A percentile compares a stretch with the other conserved stretches of the same genome.
These are phyloP conservation scores for Nakataea oryzae DNA, from an alignment of 2,329 filamentous ascomycete genomes.

Conservation along the genomic window DNA sequence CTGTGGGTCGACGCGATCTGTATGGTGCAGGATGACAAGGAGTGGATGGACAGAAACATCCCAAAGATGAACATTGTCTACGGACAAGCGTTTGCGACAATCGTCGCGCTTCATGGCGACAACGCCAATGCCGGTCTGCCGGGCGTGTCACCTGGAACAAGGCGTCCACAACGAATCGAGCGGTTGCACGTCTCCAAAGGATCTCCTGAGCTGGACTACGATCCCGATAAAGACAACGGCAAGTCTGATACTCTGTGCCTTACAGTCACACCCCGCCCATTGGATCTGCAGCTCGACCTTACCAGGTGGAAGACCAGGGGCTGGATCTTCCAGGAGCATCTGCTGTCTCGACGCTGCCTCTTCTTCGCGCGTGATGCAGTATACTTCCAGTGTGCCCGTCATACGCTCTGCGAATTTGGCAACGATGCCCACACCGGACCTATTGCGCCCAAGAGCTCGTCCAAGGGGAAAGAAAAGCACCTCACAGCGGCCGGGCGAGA, in stretches of 20 bases:
- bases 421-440: neutral
- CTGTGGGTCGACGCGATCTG: neutral
- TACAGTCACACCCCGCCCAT: neutral
- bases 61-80: conserved; percentile 16
- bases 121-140: neutral
- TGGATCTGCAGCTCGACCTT: neutral
- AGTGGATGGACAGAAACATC: neutral
- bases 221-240: neutral
- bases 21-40: neutral
- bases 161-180: neutral
- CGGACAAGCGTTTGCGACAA: neutral
- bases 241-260: neutral
- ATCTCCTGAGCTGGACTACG: neutral
- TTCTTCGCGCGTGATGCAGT: neutral
- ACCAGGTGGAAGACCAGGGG: neutral
- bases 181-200: neutral
- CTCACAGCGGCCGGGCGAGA: neutral
- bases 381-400: neutral
- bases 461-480: neutral
- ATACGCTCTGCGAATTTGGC: neutral
- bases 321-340: neutral
- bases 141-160: neutral
- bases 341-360: neutral
- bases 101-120: neutral
- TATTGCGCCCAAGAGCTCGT: neutral